These are phyloP conservation scores for Tylopilus balloui DNA, from an alignment of 768 basidiomycete species.

Conservation along the genomic window DNA sequence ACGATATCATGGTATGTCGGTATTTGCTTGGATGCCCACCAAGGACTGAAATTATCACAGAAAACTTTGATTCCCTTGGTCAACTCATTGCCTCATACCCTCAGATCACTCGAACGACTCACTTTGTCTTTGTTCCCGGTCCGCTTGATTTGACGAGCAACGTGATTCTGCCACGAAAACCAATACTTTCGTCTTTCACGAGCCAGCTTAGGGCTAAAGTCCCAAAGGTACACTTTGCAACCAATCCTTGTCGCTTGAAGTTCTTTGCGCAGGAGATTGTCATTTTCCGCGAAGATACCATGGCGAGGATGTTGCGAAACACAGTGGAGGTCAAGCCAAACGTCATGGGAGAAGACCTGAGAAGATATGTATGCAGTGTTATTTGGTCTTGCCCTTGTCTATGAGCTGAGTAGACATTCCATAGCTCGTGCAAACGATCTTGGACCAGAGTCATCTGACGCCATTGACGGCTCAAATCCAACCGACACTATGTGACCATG, in stretches of 20 bases:
- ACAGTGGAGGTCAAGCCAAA: constrained; percentile 84
- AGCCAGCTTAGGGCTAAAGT: constrained; percentile 65
- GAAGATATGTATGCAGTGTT: constrained; percentile 70
- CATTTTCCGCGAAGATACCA: constrained; percentile 86
- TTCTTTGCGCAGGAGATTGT: constrained; percentile 97
- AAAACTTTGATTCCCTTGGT: constrained; percentile 82
- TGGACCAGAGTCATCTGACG: constrained; percentile 93
- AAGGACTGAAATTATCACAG: constrained; percentile 37
- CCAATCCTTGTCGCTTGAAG: constrained; percentile 91
- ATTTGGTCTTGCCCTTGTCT: not conserved
- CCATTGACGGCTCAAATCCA: constrained; percentile 83
- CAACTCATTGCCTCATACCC: constrained; percentile 83
- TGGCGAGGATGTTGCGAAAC: constrained; percentile 92
- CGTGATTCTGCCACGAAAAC: constrained; percentile 72
- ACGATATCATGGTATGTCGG: constrained; percentile 70
- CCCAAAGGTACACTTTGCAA: constrained; percentile 77
- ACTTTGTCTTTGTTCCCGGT: constrained; percentile 93
- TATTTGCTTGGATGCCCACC: not conserved
- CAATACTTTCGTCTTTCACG: constrained; percentile 73
- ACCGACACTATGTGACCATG: constrained; percentile 84
- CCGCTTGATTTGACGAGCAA: constrained; percentile 86
- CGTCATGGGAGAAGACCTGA: constrained; percentile 72
- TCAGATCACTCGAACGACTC: constrained; percentile 67
- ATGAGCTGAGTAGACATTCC: not conserved
- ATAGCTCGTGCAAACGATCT: constrained; percentile 91